A percentile compares a stretch with the other conserved stretches of the same genome.
phyloP scores from a whole-genome alignment of 352 stramenopile species.

The Globisporangium barbulae region DNA sequence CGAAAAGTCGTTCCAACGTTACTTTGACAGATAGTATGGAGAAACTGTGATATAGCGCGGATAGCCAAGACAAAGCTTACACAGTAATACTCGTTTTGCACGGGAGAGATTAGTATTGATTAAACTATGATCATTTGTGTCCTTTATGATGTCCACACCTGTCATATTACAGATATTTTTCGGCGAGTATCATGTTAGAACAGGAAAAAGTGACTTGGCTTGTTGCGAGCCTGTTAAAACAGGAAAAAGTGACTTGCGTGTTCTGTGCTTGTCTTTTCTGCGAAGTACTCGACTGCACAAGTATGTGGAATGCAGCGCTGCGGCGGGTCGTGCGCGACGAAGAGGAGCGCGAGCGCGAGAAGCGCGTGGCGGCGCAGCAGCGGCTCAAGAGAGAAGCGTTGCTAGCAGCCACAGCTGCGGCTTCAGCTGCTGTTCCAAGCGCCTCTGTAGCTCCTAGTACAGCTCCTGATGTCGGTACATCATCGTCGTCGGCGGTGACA shows the following conservation, averaged over 20 bases:
- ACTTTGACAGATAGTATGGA: constrained; percentile 2
- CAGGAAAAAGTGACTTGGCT: no score
- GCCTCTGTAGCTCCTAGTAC: background rate
- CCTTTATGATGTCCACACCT: constrained; percentile 4
- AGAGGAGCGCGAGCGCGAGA: constrained; percentile 31
- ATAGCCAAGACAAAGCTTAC: constrained; percentile 1
- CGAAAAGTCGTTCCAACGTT: constrained; percentile 1
- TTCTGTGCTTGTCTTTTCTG: no score
- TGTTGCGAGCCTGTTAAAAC: no score
- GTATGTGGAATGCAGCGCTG: constrained; percentile 26
- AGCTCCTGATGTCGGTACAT: background rate
- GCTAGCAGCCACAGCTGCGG: background rate
- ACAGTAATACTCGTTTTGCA: constrained; percentile 4
- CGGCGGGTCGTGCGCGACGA: constrained; percentile 33
- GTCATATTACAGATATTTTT: no score
- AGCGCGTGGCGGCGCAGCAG: constrained; percentile 27
- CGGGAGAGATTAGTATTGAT: background rate
- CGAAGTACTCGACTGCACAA: no score
- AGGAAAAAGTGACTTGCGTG: no score
- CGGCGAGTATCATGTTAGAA: no score
- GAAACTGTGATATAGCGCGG: background rate
- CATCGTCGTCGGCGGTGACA: background rate
- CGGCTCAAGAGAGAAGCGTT: constrained; percentile 25
- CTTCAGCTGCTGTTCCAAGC: background rate
- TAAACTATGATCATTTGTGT: constrained; percentile 4